Base-by-base conservation (phyloP, 2,329 filamentous ascomycete genomes). In the Colletotrichum filicis region DNA sequence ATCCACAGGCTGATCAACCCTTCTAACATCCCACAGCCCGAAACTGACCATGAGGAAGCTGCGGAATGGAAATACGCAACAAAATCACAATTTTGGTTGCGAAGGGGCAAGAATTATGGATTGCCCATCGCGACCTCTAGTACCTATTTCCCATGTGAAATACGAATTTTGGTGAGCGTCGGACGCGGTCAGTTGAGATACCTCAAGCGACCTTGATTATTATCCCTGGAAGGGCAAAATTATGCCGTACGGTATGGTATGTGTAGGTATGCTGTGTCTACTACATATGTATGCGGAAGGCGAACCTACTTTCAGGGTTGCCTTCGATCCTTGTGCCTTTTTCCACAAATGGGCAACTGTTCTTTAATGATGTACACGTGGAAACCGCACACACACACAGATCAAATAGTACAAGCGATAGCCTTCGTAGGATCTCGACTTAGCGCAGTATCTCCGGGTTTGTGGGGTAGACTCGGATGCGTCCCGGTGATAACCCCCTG, bases 331-430 rank as follows among this genome's bases (percentile, higher is more conserved):
- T 58, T 3, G 14, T n/a, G 55, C 22, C 57, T 32, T 71, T 67
- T 71, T 68, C 68, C 68, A 71, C 64, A 63, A 71, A 71, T 71
- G 42, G 52, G 63, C 19, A 19, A 53, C 4, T 26, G 35, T 24
- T 32, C n/a, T 32, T 19, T 26, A 0, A n/a, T 28, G 37, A 12
- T 8, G 30, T 32, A 56, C 62, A 67, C 63, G 64, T 52, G 64
- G 62, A 26, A 14, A 30, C n/a, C 16, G 4, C 26, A 16, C 3
- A 28, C 24, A n/a, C 19, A 12, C n/a, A 12, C n/a, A 16, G 19
- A 37, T 55, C 52, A 32, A 28, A 28, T 32, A 53, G 37, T 28
- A 71, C 52, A 22, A 22, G 24, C 26, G 30, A 28, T 61, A n/a
- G 26, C 14, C 26, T 14, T 49, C n/a, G 19, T 37, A 72, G 57